These are phyloP conservation scores for Mucuna pruriens DNA, from an alignment of 306 rosid species.

Conservation along the genomic window DNA sequence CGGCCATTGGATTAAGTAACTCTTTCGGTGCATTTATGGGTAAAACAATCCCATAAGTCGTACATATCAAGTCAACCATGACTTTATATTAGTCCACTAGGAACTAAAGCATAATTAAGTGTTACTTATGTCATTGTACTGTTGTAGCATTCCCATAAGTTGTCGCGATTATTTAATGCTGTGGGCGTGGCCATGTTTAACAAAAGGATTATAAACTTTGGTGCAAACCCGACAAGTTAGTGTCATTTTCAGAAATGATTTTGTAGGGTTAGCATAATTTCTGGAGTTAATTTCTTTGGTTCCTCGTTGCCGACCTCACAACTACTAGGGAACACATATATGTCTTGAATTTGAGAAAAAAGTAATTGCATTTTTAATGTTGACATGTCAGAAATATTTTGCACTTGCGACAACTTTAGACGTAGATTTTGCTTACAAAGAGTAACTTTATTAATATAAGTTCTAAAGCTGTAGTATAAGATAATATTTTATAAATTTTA, in stretches of 20 bases:
- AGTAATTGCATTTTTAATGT: background rate
- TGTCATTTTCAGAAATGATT: conserved; percentile 43
- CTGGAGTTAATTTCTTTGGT: background rate
- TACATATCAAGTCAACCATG: conserved; percentile 27
- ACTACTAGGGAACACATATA: background rate
- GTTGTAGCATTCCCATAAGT: background rate
- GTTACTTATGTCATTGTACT: background rate
- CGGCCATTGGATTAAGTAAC: conserved; percentile 37
- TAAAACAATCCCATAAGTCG: conserved; percentile 32
- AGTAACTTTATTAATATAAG: background rate
- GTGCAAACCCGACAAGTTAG: conserved; percentile 9
- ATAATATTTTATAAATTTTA: no score
- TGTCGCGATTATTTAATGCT: conserved; percentile 20
- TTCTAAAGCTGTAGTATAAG: no score
- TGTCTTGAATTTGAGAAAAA: background rate
- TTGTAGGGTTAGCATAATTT: background rate
- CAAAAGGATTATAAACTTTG: background rate
- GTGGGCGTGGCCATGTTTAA: conserved; percentile 33
- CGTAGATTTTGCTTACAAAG: background rate
- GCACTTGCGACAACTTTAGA: background rate
- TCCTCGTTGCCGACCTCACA: conserved; percentile 17
- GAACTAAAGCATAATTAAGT: conserved; percentile 13
- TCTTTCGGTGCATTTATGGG: conserved; percentile 16
- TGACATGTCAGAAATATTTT: background rate
- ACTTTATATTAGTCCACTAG: conserved; percentile 32